These are phyloP conservation scores for Skeletonema costatum DNA, from an alignment of 108 stramenopile species.

Conservation along the genomic window DNA sequence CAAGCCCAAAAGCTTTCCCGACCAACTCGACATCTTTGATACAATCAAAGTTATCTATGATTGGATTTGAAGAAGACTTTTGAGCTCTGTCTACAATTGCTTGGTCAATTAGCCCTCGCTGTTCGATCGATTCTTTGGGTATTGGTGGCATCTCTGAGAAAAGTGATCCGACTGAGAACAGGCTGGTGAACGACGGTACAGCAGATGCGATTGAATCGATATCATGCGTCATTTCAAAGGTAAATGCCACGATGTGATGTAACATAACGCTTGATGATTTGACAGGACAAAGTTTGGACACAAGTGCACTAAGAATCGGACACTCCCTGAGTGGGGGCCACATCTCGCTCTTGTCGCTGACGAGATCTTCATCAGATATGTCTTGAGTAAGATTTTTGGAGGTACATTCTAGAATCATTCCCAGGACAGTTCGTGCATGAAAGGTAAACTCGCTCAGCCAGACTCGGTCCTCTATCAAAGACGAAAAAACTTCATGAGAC, in stretches of 20 bases:
- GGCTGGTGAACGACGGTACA: conserved; percentile 58
- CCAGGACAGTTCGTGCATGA: conserved; percentile 16
- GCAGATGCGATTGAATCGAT: conserved; percentile 47
- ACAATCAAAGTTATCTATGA: conserved; percentile 50
- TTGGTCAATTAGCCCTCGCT: conserved; percentile 58
- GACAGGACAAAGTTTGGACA: conserved; percentile 32
- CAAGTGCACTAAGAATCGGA: conserved; percentile 52
- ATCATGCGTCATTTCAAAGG: conserved; percentile 57
- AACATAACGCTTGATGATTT: conserved; percentile 55
- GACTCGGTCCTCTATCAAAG: conserved; percentile 55
- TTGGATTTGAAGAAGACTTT: conserved; percentile 33
- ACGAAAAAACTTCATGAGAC: conserved; percentile 47
- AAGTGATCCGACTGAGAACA: conserved; percentile 57
- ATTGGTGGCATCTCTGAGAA: conserved; percentile 37
- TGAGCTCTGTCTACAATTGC: conserved; percentile 62
- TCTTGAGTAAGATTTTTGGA: conserved; percentile 5
- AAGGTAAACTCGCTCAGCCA: conserved; percentile 58
- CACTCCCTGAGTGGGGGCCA: conserved; percentile 74
- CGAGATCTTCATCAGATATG: not conserved
- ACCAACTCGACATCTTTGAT: conserved; percentile 67
- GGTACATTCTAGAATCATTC: conserved; percentile 23
- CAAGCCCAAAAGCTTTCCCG: conserved; percentile 63
- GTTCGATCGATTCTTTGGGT: conserved; percentile 51
- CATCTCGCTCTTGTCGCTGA: conserved; percentile 14
- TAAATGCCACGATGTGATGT: conserved; percentile 66